Percentiles rank a stretch among this genome's conserved stretches.
These are phyloP conservation scores for Ammopiptanthus mongolicus DNA, from an alignment of 306 rosid species.

Conservation along the genomic window DNA sequence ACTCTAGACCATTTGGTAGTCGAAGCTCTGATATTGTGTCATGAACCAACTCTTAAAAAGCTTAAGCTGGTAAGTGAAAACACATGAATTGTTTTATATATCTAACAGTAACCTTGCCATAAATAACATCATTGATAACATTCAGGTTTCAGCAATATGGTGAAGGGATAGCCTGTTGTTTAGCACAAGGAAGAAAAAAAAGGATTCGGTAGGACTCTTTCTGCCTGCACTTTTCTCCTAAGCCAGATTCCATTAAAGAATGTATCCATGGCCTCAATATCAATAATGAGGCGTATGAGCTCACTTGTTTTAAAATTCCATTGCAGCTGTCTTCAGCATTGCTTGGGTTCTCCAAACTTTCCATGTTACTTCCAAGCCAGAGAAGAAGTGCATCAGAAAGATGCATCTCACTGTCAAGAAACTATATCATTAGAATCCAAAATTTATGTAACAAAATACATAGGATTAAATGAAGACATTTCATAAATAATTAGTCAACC, in stretches of 20 bases:
- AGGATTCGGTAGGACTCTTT: background rate
- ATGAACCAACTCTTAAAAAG: background rate
- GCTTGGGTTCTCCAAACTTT: slow-evolving; percentile 34
- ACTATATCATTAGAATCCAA: slow-evolving; percentile 26
- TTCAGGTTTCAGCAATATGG: slow-evolving; percentile 8
- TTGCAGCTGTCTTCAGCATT: slow-evolving; percentile 27
- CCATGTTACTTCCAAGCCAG: slow-evolving; percentile 53
- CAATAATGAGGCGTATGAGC: slow-evolving; percentile 13
- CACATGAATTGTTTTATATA: background rate
- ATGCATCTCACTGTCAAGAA: slow-evolving; percentile 69
- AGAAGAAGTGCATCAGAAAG: slow-evolving; percentile 56
- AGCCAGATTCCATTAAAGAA: background rate
- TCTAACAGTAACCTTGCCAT: background rate
- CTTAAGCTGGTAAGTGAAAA: background rate
- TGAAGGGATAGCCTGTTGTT: background rate
- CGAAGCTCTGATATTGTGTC: too few species aligned
- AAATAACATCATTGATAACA: slow-evolving; percentile 9
- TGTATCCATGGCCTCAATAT: slow-evolving; percentile 11
- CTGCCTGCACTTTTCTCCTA: background rate
- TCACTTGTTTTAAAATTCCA: slow-evolving; percentile 55
- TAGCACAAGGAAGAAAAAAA: background rate
- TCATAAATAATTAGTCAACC: slow-evolving; percentile 36
- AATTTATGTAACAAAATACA: background rate
- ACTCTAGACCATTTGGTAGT: too few species aligned
- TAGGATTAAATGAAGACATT: slow-evolving; percentile 16